These are phyloP conservation scores for Knufia fluminis DNA, from an alignment of 2,329 filamentous ascomycete species.

Conservation along the genomic window DNA sequence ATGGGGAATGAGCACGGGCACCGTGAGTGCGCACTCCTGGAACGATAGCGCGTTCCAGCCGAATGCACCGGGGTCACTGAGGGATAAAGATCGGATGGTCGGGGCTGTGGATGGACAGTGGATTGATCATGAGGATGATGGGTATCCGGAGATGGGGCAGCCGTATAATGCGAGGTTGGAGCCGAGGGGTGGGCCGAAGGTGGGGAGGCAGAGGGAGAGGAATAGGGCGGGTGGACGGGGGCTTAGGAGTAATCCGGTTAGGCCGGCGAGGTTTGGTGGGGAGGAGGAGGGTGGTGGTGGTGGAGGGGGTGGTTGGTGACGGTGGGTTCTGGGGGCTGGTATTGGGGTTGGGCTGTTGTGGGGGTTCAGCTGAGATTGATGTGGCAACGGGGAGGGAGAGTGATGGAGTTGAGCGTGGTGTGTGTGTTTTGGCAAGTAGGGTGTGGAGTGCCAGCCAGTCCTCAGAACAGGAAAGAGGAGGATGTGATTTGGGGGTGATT, in stretches of 20 bases:
- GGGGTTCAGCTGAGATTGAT: constrained; percentile 9
- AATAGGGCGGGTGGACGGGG: constrained; percentile 24
- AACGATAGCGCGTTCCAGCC: constrained; percentile 46
- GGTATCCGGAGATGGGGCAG: constrained; percentile 47
- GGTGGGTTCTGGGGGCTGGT: constrained; percentile 4
- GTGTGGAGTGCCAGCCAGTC: too few species aligned
- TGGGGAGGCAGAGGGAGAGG: constrained; percentile 9
- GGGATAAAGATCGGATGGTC: background rate
- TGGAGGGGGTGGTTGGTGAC: constrained; percentile 21
- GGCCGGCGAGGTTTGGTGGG: constrained; percentile 18
- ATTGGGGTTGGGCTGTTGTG: constrained; percentile 6
- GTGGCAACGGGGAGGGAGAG: too few species aligned
- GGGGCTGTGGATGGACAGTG: background rate
- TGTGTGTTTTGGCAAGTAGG: too few species aligned
- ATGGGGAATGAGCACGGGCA: constrained; percentile 61
- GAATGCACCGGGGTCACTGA: background rate
- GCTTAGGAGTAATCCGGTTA: constrained; percentile 17
- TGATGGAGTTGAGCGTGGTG: too few species aligned
- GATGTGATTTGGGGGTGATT: too few species aligned
- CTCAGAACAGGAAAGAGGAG: too few species aligned
- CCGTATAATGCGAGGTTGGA: constrained; percentile 53
- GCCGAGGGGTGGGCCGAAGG: constrained; percentile 38
- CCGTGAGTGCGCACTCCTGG: constrained; percentile 69
- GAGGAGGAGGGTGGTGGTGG: constrained; percentile 23
- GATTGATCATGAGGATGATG: constrained; percentile 48